Evolutionary conservation across 2,329 filamentous ascomycete genomes (phyloP), one percentile per base, ranked within the genome.

Genomic region (Rhinocladiella similis): DNA sequence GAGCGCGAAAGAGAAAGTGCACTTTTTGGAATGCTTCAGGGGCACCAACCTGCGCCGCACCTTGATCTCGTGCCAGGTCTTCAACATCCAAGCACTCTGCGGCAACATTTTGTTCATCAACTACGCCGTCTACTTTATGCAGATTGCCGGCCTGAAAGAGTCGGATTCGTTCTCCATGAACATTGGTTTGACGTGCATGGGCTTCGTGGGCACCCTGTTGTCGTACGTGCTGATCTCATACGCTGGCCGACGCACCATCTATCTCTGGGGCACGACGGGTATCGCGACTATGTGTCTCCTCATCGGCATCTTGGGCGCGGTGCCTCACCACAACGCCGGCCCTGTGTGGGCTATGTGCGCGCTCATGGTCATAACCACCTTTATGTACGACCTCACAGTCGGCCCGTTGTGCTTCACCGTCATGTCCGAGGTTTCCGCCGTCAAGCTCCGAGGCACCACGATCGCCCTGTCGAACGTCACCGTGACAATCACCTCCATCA

Each of bases 171-270:
- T 75, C 52, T 66, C 64, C 16, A 59, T 77, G 41, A 77, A 80
- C 18, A 74, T 87, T 50, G 85, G 84, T 41, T 80, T 86, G 68
- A 86, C 86, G 58, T 83, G 76, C 47, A 84, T 89, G 66, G 80
- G 77, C 7, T 74, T 79, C 41, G 66, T 81, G 13, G 80, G 80
- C 3, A 46, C 43, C 13, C 22, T 46, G n/a, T n/a, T 14, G 10
- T 46, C 43, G 20, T 46, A 29, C 20, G 65, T 69, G 16, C 50
- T 73, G 10, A 70, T 75, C 66, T 51, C 56, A 1, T 63, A 62
- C 19, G 59, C 71, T 13, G 75, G 75, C 12, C 72, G 75, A 5
- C 71, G 73, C 6, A 70, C 68, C 2, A 60, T 76, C 1, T 76
- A 73, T 54, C 50, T 76, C 9, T 65, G 46, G 2, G 69, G 70